Evolutionary conservation across 2,329 filamentous ascomycete genomes (phyloP), one percentile per base, ranked within the genome.

Genomic region (Colletotrichum chrysophilum): DNA sequence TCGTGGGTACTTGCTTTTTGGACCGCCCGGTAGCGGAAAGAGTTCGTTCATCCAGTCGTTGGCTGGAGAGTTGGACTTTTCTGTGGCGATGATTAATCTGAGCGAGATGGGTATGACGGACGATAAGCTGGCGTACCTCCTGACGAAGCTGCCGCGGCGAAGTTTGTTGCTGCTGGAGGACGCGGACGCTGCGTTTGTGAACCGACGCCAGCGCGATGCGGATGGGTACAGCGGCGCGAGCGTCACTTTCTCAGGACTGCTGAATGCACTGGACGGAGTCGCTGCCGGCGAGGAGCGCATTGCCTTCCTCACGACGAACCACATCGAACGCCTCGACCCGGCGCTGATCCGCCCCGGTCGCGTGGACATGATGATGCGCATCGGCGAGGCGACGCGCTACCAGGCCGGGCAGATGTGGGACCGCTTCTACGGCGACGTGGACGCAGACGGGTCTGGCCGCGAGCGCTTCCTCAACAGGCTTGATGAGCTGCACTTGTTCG

Each of bases 11-110:
- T 89, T 98, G 9, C 89, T 98, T 0, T 95, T 97, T 80, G 96
- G 96, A 0, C 96, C 96, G 5, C 96, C 96, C 0, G 96, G 96
- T 0, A 98, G 94, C 56, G 97, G 95, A 43, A 98, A 98, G 87
- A 98, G 94, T 76, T 98, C 95, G 0, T 98, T 99, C 80, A 98
- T 99, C 77, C 96, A 98, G 84, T 96, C 97, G 1, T 87, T 99
- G 56, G 97, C 97, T 1, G 96, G 96, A n/a, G 93, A 97, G 81
- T 86, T 98, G 72, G 95, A 98, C 21, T 24, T 96, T 83, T 95
- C 95, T 80, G 97, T 98, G 79, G 96, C 96, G 68, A 96, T 98
- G 86, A 89, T 98, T 78, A 98, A 98, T 80, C 90, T 98, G 34
- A 97, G 94, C 84, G 95, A 98, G 86, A 91, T 95, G 70, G 96